These are phyloP conservation scores for Coniferiporia weirii DNA, from an alignment of 1,284 basidiomycete species.

Conservation along the genomic window DNA sequence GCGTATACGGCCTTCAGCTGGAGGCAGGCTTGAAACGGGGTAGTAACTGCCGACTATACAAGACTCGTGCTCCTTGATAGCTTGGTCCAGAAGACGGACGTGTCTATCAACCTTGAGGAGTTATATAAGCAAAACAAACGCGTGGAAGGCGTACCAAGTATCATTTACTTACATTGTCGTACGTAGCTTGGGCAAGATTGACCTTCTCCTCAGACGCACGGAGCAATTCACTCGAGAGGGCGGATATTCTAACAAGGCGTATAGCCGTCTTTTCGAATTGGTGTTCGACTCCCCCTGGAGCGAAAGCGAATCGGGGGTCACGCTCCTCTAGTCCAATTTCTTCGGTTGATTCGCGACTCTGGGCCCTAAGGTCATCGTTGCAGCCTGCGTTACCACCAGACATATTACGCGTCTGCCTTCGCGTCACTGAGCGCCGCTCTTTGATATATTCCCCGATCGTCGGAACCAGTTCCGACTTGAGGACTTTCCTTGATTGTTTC, in stretches of 20 bases:
- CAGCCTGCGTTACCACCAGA: background rate
- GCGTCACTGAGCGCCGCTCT: background rate
- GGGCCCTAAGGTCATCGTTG: background rate
- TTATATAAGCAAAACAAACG: slow-evolving; percentile 1
- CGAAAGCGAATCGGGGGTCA: background rate
- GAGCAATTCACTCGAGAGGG: slow-evolving; percentile 51
- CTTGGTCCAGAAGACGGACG: slow-evolving; percentile 66
- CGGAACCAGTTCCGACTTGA: background rate
- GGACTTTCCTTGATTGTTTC: background rate
- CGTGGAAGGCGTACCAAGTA: slow-evolving; percentile 6
- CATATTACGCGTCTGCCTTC: background rate
- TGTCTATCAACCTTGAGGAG: slow-evolving; percentile 57
- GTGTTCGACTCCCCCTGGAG: background rate
- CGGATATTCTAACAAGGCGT: slow-evolving; percentile 2
- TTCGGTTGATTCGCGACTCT: background rate
- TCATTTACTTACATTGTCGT: slow-evolving; percentile 50
- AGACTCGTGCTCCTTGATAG: slow-evolving; percentile 56
- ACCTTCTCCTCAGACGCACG: slow-evolving; percentile 69
- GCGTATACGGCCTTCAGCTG: background rate
- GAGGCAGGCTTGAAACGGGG: background rate
- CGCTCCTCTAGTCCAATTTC: background rate
- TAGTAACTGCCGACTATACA: background rate
- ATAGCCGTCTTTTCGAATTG: background rate
- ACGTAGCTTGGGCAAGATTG: slow-evolving; percentile 61
- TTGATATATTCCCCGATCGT: background rate